Percentiles rank a stretch among this genome's conserved stretches.
phyloP scores from a whole-genome alignment of 176 grass and related monocot genomes.

The Oryza officinalis region DNA sequence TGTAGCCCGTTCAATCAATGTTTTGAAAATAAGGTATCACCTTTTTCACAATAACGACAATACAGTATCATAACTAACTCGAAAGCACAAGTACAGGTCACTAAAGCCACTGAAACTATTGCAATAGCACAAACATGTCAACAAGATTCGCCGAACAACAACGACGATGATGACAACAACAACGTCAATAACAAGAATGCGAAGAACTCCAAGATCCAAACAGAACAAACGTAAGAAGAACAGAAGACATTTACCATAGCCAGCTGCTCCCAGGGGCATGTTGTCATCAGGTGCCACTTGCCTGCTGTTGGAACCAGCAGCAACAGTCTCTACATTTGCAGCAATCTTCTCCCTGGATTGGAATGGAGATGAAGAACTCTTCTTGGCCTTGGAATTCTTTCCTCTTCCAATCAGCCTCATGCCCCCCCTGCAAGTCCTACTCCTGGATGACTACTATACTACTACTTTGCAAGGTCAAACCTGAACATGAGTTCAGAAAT shows the following conservation, averaged over 20 bases:
- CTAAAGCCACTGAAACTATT: not conserved
- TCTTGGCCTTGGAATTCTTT: slow-evolving; percentile 31
- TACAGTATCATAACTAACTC: not conserved
- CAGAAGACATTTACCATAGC: slow-evolving; percentile 17
- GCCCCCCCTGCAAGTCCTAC: not conserved
- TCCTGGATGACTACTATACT: not conserved
- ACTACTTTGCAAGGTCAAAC: slow-evolving; percentile 28
- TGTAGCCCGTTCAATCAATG: not conserved
- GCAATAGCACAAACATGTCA: not conserved
- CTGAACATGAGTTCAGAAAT: slow-evolving; percentile 1
- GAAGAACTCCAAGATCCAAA: not conserved
- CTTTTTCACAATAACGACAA: not conserved
- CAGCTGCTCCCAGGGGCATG: not conserved
- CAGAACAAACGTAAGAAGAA: not conserved
- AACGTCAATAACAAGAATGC: not conserved
- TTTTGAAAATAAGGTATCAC: not conserved
- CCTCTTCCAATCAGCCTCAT: slow-evolving; percentile 32
- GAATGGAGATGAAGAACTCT: slow-evolving; percentile 2
- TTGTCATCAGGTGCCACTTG: slow-evolving; percentile 22
- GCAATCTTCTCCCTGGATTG: not conserved
- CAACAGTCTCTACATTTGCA: slow-evolving; percentile 8
- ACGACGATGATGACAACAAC: no score
- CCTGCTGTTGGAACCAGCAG: slow-evolving; percentile 31
- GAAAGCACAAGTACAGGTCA: not conserved
- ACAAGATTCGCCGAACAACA: not conserved